phyloP scores from a whole-genome alignment of 1,284 basidiomycete genomes.

The Amylostereum chailletii region DNA sequence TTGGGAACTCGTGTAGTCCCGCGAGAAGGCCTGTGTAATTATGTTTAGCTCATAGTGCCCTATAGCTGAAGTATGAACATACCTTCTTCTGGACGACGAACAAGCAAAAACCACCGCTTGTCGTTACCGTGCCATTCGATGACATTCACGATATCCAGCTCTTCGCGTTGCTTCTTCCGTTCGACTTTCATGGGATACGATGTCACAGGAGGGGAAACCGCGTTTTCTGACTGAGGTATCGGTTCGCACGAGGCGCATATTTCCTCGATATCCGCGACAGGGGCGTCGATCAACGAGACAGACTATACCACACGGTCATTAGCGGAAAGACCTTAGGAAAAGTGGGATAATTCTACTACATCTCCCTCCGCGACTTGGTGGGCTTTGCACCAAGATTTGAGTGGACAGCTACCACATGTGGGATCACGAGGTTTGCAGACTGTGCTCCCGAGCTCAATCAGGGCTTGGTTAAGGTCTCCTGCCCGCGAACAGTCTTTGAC shows the following conservation, averaged over 20 bases:
- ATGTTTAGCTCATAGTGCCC: slow-evolving; percentile 4
- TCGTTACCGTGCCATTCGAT: slow-evolving; percentile 61
- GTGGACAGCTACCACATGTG: slow-evolving; percentile 63
- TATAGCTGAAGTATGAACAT: slow-evolving; percentile 13
- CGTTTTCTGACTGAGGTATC: slow-evolving; percentile 28
- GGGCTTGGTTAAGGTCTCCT: slow-evolving; percentile 84
- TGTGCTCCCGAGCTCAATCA: slow-evolving; percentile 85
- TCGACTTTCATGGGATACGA: slow-evolving; percentile 83
- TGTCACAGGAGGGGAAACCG: slow-evolving; percentile 37
- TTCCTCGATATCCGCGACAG: slow-evolving; percentile 61
- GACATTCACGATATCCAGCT: slow-evolving; percentile 80
- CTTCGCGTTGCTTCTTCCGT: slow-evolving; percentile 79
- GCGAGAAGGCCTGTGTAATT: slow-evolving; percentile 72
- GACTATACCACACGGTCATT: no score
- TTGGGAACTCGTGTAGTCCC: slow-evolving; percentile 80
- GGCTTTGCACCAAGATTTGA: slow-evolving; percentile 62
- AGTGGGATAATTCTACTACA: no score
- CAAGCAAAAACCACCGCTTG: slow-evolving; percentile 62
- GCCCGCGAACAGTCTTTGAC: slow-evolving; percentile 49
- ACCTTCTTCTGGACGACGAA: slow-evolving; percentile 81
- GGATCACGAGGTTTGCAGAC: slow-evolving; percentile 83
- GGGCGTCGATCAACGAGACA: slow-evolving; percentile 8
- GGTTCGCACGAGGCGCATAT: slow-evolving; percentile 68
- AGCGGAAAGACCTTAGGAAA: no score
- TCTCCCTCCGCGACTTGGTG: slow-evolving; percentile 26